These are phyloP conservation scores for Debaryomyces maramus DNA, from an alignment of 805 yeast genomes.

Conservation along the genomic window DNA sequence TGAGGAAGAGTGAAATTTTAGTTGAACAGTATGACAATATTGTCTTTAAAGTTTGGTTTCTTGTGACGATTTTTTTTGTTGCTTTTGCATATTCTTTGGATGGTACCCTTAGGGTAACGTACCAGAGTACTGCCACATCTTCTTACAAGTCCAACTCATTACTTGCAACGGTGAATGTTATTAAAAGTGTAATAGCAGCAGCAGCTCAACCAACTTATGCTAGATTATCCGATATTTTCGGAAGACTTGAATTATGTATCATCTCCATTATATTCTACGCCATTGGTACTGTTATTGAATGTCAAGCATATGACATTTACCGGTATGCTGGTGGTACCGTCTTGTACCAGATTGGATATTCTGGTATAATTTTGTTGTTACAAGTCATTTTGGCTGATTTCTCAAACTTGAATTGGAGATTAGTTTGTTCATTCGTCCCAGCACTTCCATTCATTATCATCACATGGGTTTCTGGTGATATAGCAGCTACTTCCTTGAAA, in stretches of 20 bases:
- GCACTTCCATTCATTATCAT: conserved; percentile 73
- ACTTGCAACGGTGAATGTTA: conserved; percentile 57
- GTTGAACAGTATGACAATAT: conserved; percentile 45
- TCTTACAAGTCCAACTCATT: conserved; percentile 56
- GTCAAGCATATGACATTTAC: conserved; percentile 57
- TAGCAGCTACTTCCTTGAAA: conserved; percentile 40
- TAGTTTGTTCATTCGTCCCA: conserved; percentile 62
- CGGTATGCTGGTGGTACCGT: conserved; percentile 67
- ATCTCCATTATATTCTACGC: conserved; percentile 55
- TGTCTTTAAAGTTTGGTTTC: conserved; percentile 41
- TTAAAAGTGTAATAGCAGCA: conserved; percentile 61
- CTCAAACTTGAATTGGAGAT: conserved; percentile 70
- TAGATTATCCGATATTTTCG: conserved; percentile 64
- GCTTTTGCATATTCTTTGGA: conserved; percentile 64
- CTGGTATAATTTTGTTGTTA: conserved; percentile 59
- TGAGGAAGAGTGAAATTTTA: conserved; percentile 55
- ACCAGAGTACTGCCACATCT: conserved; percentile 55
- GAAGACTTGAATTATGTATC: conserved; percentile 54
- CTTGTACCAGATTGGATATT: conserved; percentile 50
- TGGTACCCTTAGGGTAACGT: conserved; percentile 46
- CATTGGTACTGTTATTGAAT: conserved; percentile 64
- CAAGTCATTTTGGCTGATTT: conserved; percentile 64
- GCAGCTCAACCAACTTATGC: conserved; percentile 68
- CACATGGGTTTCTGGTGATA: conserved; percentile 73
- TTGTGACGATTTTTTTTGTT: conserved; percentile 50